These are phyloP conservation scores for Balansia obtecta DNA, from an alignment of 2,329 filamentous ascomycete genomes.

Conservation along the genomic window DNA sequence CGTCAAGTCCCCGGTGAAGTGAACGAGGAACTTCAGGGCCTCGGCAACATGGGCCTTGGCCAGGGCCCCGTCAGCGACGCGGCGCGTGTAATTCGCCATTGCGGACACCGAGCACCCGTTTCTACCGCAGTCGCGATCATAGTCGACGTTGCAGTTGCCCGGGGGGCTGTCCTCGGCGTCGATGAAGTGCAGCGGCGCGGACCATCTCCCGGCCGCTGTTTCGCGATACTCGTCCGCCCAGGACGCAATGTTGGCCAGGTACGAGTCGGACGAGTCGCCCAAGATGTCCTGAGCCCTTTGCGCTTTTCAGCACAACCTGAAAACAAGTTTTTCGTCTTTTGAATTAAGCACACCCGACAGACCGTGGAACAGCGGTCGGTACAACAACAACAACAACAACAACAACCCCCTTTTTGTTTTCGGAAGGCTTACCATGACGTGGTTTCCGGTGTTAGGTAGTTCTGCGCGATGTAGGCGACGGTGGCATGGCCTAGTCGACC, in stretches of 20 bases:
- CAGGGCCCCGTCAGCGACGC: constrained; percentile 10
- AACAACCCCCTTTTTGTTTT: too few species aligned
- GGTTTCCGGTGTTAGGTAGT: constrained; percentile 32
- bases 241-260: constrained; percentile 33
- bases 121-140: constrained; percentile 23
- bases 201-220: constrained; percentile 32
- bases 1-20: constrained; percentile 44
- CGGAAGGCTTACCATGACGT: constrained; percentile 9
- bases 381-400: too few species aligned
- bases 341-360: too few species aligned
- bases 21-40: constrained; percentile 18
- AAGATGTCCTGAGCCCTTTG: constrained; percentile 18
- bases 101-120: constrained; percentile 15
- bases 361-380: too few species aligned
- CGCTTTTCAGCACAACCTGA: not conserved
- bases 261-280: constrained; percentile 29
- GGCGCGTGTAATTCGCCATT: constrained; percentile 17
- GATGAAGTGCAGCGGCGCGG: constrained; percentile 36
- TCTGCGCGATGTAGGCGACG: constrained; percentile 38
- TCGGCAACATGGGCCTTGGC: constrained; percentile 8
- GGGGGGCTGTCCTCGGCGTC: constrained; percentile 31
- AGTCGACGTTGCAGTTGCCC: constrained; percentile 24
- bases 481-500: constrained; percentile 37
- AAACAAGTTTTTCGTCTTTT: too few species aligned
- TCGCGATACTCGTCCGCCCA: constrained; percentile 32